Conservation (phyloP, 2,329 filamentous ascomycete species). For the Didymella pomorum region DNA sequence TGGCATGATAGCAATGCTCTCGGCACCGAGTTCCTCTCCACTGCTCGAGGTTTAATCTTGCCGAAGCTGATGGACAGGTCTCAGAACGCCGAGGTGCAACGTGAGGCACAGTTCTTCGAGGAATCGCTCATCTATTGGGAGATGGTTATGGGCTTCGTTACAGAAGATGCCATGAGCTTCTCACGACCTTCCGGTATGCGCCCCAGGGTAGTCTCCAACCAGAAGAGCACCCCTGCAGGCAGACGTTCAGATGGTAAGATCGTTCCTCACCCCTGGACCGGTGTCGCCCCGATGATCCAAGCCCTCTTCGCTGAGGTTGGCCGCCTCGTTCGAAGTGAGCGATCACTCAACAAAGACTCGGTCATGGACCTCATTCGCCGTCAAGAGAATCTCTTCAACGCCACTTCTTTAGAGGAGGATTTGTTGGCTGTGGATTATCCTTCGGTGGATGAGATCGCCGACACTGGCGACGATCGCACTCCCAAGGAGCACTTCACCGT, state of each 20-base stretch:
- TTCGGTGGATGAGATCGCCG: slow-evolving; percentile 56
- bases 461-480: slow-evolving; percentile 62
- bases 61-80: slow-evolving; percentile 54
- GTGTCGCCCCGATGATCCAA: slow-evolving; percentile 55
- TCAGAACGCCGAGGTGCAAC: slow-evolving; percentile 43
- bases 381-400: slow-evolving; percentile 50
- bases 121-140: slow-evolving; percentile 67
- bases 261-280: slow-evolving; percentile 61
- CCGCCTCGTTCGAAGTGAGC: slow-evolving; percentile 52
- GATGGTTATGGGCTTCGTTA: slow-evolving; percentile 65
- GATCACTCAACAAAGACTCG: slow-evolving; percentile 40
- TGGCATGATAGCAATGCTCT: slow-evolving; percentile 67
- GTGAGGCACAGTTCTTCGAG: slow-evolving; percentile 60
- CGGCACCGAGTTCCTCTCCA: slow-evolving; percentile 62
- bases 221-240: slow-evolving; percentile 33
- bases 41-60: slow-evolving; percentile 53
- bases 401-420: slow-evolving; percentile 56
- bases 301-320: slow-evolving; percentile 58
- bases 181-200: slow-evolving; percentile 39
- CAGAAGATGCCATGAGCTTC: slow-evolving; percentile 52
- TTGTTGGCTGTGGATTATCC: slow-evolving; percentile 59
- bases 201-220: slow-evolving; percentile 31
- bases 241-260: slow-evolving; percentile 46
- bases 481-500: slow-evolving; percentile 62
- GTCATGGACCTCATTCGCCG: slow-evolving; percentile 41